These are phyloP conservation scores for Camellia lanceoleosa DNA, from an alignment of 148 eudicot genomes.

Conservation along the genomic window DNA sequence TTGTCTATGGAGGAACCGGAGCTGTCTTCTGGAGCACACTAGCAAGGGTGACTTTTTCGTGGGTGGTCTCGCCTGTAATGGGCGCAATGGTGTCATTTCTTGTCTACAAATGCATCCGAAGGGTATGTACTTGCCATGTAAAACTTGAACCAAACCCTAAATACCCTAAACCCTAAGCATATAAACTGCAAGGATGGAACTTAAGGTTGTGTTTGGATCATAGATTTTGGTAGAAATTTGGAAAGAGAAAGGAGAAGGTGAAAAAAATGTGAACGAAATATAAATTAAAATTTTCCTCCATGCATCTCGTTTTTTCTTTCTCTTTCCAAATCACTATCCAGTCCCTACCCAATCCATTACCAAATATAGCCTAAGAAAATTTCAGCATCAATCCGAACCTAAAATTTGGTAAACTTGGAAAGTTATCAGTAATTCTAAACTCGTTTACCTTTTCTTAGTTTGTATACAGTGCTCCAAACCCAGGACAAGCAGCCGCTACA, in stretches of 20 bases:
- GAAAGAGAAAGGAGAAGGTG: too few species aligned
- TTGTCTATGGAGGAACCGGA: constrained; percentile 78
- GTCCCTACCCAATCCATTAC: too few species aligned
- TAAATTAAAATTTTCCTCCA: too few species aligned
- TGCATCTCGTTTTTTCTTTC: too few species aligned
- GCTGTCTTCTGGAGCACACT: constrained; percentile 97
- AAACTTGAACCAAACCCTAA: too few species aligned
- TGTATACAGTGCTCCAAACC: constrained; percentile 96
- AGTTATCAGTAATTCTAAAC: constrained; percentile 22
- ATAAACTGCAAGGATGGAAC: too few species aligned
- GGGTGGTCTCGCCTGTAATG: constrained; percentile 85
- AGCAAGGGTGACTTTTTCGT: constrained; percentile 93
- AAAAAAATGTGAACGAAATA: too few species aligned
- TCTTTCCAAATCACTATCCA: too few species aligned
- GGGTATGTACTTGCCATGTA: constrained; percentile 46
- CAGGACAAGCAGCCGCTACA: constrained; percentile 94
- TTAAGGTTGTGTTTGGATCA: too few species aligned
- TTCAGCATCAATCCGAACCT: neutral
- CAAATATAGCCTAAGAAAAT: neutral
- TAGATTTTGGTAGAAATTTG: too few species aligned
- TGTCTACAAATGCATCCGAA: constrained; percentile 96
- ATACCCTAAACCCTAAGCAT: too few species aligned
- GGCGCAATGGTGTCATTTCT: constrained; percentile 84
- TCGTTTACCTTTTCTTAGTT: constrained; percentile 54
- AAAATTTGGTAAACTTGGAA: neutral